Percentiles rank a stretch among this genome's conserved stretches.
These are phyloP conservation scores for Diaporthe aspalathi DNA, from an alignment of 2,329 filamentous ascomycete genomes.

Conservation along the genomic window DNA sequence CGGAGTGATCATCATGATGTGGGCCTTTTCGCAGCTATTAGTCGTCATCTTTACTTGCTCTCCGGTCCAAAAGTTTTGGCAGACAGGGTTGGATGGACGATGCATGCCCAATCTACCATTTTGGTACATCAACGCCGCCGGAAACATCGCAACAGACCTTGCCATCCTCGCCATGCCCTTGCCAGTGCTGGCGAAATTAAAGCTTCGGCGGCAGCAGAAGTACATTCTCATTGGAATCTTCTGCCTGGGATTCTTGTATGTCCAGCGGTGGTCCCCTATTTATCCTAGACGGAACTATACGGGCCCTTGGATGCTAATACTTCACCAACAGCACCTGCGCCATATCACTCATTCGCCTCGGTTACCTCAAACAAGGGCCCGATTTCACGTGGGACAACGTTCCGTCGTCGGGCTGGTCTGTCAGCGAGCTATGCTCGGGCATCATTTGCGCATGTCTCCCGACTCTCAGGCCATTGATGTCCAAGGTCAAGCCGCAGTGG, in stretches of 20 bases:
- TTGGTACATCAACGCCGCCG: constrained; percentile 52
- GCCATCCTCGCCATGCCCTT: constrained; percentile 52
- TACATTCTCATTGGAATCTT: constrained; percentile 52
- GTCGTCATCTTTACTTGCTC: constrained; percentile 51
- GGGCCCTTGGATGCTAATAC: background rate
- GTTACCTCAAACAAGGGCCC: constrained; percentile 48
- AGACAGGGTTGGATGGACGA: constrained; percentile 43
- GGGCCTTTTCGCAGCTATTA: constrained; percentile 52
- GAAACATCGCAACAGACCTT: constrained; percentile 53
- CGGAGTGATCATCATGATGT: constrained; percentile 48
- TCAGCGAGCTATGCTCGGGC: constrained; percentile 50
- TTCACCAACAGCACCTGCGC: constrained; percentile 47
- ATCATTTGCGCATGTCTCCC: constrained; percentile 52
- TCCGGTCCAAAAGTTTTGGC: constrained; percentile 52
- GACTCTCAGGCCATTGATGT: constrained; percentile 48
- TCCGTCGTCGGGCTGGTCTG: constrained; percentile 50
- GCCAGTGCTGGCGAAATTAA: constrained; percentile 48
- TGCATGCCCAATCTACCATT: constrained; percentile 51
- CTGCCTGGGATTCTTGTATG: constrained; percentile 54
- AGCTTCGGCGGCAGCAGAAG: constrained; percentile 50
- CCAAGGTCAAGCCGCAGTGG: constrained; percentile 40
- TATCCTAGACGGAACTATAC: no score
- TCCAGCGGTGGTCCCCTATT: background rate
- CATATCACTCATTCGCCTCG: constrained; percentile 53
- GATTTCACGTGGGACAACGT: constrained; percentile 54